A percentile compares a stretch with the other conserved stretches of the same genome.
phyloP scores from a whole-genome alignment of 169 alveolate genomes.

The Theileria sp. region DNA sequence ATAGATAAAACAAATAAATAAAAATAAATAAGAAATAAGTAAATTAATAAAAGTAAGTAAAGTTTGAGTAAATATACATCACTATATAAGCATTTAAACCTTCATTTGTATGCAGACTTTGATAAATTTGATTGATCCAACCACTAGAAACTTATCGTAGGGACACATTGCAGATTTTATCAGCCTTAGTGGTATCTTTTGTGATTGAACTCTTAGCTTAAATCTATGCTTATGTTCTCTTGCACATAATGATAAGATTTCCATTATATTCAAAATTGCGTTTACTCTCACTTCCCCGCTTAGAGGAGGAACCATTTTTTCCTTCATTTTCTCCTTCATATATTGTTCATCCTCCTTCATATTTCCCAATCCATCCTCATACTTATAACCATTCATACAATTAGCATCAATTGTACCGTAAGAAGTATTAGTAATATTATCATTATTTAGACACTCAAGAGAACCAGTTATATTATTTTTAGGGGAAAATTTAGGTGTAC shows the following conservation, averaged over 20 bases:
- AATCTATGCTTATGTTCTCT: slow-evolving; percentile 76
- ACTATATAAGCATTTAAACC: neutral
- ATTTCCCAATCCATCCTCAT: neutral
- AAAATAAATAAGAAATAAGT: neutral
- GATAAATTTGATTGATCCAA: slow-evolving; percentile 72
- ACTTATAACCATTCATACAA: no score
- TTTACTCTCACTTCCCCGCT: neutral
- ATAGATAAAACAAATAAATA: no score
- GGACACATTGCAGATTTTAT: slow-evolving; percentile 62
- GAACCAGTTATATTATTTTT: neutral
- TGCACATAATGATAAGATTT: slow-evolving; percentile 71
- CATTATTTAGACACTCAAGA: no score
- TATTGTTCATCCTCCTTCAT: neutral
- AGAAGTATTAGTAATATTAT: no score
- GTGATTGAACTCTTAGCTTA: slow-evolving; percentile 73
- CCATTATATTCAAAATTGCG: slow-evolving; percentile 71
- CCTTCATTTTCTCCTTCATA: slow-evolving; percentile 1
- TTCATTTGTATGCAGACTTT: slow-evolving; percentile 69
- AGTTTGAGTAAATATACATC: neutral
- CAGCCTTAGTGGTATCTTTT: slow-evolving; percentile 68
- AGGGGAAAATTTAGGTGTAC: neutral
- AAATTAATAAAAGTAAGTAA: neutral
- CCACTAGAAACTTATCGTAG: slow-evolving; percentile 70
- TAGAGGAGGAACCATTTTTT: neutral
- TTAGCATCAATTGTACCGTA: no score